These are phyloP conservation scores for Backusella australiensis DNA, from an alignment of 192 early-diverging fungal species.

Conservation along the genomic window DNA sequence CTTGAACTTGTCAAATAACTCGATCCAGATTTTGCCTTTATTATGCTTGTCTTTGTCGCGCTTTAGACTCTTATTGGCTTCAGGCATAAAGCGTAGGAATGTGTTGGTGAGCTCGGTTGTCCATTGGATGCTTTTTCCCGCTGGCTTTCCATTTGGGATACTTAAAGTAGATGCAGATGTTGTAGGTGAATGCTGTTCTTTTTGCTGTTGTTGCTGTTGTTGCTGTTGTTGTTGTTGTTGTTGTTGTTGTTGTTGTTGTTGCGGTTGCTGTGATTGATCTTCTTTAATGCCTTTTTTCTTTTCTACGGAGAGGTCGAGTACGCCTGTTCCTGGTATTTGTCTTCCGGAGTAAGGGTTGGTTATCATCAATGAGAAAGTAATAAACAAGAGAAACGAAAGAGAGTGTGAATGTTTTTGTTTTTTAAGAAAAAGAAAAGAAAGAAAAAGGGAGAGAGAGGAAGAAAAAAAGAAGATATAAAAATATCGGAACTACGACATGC, in stretches of 20 bases:
- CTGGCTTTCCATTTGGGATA: background rate
- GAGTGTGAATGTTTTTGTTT: no score
- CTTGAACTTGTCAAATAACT: constrained; percentile 5
- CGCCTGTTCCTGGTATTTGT: constrained; percentile 1
- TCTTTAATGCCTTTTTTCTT: background rate
- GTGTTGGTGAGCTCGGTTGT: background rate
- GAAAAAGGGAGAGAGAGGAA: no score
- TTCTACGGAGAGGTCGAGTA: background rate
- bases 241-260: background rate
- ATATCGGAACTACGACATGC: background rate
- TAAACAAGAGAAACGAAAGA: background rate
- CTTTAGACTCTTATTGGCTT: background rate
- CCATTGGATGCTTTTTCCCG: background rate
- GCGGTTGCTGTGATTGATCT: background rate
- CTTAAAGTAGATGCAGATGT: background rate
- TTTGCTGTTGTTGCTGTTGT: background rate
- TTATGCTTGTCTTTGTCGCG: background rate
- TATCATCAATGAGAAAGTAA: background rate
- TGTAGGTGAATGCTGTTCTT: background rate
- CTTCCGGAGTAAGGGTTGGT: background rate
- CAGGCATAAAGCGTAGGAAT: background rate
- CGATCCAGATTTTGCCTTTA: background rate
- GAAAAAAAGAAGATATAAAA: background rate
- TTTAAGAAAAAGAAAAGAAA: background rate
- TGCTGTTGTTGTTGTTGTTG: background rate